Evolutionary conservation across 1,284 basidiomycete species (phyloP).

Genomic region (Sanghuangporus baumii): DNA sequence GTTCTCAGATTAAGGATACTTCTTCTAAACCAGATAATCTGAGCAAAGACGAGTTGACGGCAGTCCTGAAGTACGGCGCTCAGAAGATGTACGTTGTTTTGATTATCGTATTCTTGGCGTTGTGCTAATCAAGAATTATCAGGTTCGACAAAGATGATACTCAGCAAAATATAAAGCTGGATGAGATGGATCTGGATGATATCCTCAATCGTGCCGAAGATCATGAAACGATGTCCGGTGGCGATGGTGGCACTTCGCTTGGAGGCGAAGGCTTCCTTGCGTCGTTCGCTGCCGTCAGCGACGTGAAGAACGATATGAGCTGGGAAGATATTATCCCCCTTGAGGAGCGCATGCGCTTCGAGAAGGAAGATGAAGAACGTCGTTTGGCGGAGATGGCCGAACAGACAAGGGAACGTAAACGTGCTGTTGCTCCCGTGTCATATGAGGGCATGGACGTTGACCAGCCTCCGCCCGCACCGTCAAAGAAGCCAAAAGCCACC

Average conservation of each 20-base stretch:
- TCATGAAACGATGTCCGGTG: slow-evolving; percentile 87
- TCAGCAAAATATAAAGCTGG: slow-evolving; percentile 92
- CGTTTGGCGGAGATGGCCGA: slow-evolving; percentile 62
- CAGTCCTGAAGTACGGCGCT: slow-evolving; percentile 99
- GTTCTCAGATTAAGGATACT: slow-evolving; percentile 52
- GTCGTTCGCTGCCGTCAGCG: slow-evolving; percentile 93
- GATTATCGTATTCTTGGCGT: slow-evolving; percentile 15
- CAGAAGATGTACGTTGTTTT: slow-evolving; percentile 78
- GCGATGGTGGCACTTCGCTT: slow-evolving; percentile 78
- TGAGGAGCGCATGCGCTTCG: slow-evolving; percentile 84
- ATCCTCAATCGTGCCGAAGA: slow-evolving; percentile 96
- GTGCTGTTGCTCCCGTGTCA: slow-evolving; percentile 80
- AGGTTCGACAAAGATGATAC: slow-evolving; percentile 96
- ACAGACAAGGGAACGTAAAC: slow-evolving; percentile 69
- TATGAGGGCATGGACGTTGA: slow-evolving; percentile 91
- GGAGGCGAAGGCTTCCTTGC: slow-evolving; percentile 97
- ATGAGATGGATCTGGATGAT: slow-evolving; percentile 99
- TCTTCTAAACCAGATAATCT: slow-evolving; percentile 79
- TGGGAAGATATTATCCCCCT: slow-evolving; percentile 99
- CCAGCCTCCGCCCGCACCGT: slow-evolving; percentile 54
- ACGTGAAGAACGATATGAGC: slow-evolving; percentile 96
- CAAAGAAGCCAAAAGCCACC: slow-evolving; percentile 68
- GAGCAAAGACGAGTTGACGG: slow-evolving; percentile 95
- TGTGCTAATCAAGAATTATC: slow-evolving; percentile 17
- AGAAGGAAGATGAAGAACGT: slow-evolving; percentile 76